Conservation (phyloP, 2,329 filamentous ascomycete genomes). For the Blastomyces gilchristii region DNA sequence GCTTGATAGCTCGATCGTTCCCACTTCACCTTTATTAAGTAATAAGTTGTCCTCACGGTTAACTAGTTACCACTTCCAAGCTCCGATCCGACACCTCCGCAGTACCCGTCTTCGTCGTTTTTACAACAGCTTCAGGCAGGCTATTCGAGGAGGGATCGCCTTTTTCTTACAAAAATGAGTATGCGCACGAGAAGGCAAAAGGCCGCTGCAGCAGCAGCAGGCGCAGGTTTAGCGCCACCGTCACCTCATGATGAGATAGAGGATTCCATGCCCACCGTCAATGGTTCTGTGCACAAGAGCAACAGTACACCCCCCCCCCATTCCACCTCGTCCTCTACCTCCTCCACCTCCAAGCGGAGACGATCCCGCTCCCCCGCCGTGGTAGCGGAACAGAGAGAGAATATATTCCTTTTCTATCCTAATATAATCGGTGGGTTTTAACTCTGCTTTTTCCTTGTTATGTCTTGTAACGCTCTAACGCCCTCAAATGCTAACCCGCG, state of each 20-base stretch:
- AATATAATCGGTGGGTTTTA: constrained; percentile 64
- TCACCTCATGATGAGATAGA: constrained; percentile 20
- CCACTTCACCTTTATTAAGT: too few relatives aligned
- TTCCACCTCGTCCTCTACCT: too few relatives aligned
- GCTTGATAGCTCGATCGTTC: neutral
- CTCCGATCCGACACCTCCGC: neutral
- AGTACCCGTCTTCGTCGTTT: neutral
- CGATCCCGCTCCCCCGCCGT: constrained; percentile 19
- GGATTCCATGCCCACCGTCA: constrained; percentile 19
- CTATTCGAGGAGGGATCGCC: neutral
- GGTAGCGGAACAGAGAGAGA: constrained; percentile 41
- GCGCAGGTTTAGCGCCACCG: neutral
- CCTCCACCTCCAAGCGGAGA: constrained; percentile 23
- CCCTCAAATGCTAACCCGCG: neutral
- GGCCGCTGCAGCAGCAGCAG: constrained; percentile 12
- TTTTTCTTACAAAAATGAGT: neutral
- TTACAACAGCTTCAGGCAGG: neutral
- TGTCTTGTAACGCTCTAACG: too few relatives aligned
- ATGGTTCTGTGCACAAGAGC: constrained; percentile 23
- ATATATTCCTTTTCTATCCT: constrained; percentile 72
- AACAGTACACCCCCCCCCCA: too few relatives aligned
- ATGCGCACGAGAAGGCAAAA: constrained; percentile 32
- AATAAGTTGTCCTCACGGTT: too few relatives aligned
- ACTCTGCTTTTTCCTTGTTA: too few relatives aligned
- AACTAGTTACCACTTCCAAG: too few relatives aligned